Conservation (phyloP, 2,329 filamentous ascomycete genomes). For the Penicillium sp. region DNA sequence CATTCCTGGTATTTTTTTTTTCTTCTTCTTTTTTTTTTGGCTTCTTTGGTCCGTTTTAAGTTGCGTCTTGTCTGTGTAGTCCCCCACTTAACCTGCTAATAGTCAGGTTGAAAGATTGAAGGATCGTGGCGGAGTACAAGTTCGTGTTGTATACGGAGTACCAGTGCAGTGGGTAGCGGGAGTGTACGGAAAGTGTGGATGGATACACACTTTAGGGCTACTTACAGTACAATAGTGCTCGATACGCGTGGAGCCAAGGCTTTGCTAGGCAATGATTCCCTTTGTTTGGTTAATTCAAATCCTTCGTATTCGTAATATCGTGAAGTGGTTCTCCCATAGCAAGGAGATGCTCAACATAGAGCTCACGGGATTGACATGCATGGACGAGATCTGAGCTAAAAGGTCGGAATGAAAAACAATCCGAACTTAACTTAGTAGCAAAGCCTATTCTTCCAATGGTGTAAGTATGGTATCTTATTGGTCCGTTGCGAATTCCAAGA, state of each 20-base stretch:
- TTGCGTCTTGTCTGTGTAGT: conserved; percentile 1
- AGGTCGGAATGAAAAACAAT: background rate
- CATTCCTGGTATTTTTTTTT: background rate
- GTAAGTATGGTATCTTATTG: background rate
- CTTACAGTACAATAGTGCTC: conserved; percentile 24
- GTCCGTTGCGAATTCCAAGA: background rate
- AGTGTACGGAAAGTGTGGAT: background rate
- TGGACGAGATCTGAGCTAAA: background rate
- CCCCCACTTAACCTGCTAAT: background rate
- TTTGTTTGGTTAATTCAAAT: background rate
- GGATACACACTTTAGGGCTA: conserved; percentile 7
- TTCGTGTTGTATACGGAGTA: background rate
- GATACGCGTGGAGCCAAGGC: background rate
- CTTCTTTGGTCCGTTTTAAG: conserved; percentile 16
- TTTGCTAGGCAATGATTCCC: background rate
- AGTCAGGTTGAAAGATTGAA: background rate
- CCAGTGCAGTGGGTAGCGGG: conserved; percentile 6
- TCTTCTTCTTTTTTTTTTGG: background rate
- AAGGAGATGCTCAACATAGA: background rate
- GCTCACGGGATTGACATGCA: background rate
- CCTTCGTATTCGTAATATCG: too few relatives aligned
- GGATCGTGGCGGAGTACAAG: background rate
- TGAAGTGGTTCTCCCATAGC: background rate
- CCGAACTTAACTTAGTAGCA: background rate
- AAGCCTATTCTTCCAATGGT: background rate